Conservation (phyloP, 257 asterid species). For the Orobanche coerulescens region DNA sequence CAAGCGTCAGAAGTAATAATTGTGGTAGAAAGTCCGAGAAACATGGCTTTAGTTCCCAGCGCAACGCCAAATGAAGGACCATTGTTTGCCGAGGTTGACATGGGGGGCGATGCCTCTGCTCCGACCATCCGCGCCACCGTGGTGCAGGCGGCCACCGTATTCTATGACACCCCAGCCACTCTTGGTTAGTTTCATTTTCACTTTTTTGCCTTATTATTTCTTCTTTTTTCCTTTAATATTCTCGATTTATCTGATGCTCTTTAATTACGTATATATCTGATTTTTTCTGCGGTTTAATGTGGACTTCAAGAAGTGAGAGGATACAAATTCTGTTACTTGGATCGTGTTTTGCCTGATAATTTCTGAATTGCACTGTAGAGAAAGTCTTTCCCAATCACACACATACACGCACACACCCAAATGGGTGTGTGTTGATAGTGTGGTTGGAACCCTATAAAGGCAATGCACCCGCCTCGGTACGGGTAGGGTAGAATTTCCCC, state of each 20-base stretch:
- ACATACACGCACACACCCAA: no score
- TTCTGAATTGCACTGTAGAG: constrained; percentile 1
- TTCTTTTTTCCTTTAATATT: background rate
- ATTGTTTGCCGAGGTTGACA: constrained; percentile 69
- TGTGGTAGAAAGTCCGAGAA: constrained; percentile 23
- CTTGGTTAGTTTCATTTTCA: constrained; percentile 40
- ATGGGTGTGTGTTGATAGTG: no score
- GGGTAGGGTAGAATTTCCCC: no score
- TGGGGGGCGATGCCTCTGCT: constrained; percentile 66
- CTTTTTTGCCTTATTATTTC: background rate
- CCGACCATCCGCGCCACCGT: constrained; percentile 74
- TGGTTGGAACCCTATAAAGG: no score
- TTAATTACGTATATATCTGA: background rate
- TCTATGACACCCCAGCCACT: constrained; percentile 92
- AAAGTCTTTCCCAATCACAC: no score
- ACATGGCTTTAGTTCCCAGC: constrained; percentile 56
- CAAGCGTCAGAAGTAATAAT: constrained; percentile 10
- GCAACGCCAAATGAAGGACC: constrained; percentile 44
- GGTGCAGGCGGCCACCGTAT: constrained; percentile 91
- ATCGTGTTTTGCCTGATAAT: background rate
- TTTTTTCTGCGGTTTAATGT: background rate
- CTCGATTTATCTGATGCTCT: background rate
- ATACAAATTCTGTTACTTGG: background rate
- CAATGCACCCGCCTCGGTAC: no score
- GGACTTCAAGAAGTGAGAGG: background rate